Evolutionary conservation across 2,329 filamentous ascomycete genomes (phyloP).

Genomic region (Bipolaris zeicola): DNA sequence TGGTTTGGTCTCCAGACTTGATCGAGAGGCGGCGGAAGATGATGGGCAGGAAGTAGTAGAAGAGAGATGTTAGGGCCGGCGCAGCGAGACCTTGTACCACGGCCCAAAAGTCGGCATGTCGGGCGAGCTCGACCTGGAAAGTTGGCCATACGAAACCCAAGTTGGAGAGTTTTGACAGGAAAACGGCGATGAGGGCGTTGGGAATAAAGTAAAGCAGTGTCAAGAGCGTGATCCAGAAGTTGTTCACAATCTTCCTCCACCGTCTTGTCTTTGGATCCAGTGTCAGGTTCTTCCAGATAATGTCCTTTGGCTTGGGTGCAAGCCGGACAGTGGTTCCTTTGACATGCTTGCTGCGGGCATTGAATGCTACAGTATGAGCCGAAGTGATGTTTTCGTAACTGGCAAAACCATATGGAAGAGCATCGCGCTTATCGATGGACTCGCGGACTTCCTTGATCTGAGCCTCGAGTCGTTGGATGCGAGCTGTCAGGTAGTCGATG

Average conservation of each 20-base stretch:
- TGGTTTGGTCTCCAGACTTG: slow-evolving; percentile 84
- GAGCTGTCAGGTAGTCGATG: slow-evolving; percentile 87
- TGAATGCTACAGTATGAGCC: slow-evolving; percentile 85
- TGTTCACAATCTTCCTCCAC: slow-evolving; percentile 77
- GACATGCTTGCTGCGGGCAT: slow-evolving; percentile 78
- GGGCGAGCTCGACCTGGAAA: slow-evolving; percentile 70
- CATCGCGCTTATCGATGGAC: slow-evolving; percentile 83
- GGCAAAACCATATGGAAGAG: slow-evolving; percentile 91
- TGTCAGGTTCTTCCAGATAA: slow-evolving; percentile 94
- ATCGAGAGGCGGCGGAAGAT: slow-evolving; percentile 88
- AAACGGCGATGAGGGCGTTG: slow-evolving; percentile 93
- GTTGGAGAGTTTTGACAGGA: slow-evolving; percentile 84
- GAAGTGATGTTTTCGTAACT: slow-evolving; percentile 89
- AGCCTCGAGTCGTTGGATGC: slow-evolving; percentile 80
- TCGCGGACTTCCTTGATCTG: slow-evolving; percentile 84
- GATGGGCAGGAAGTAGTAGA: slow-evolving; percentile 86
- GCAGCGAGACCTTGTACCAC: slow-evolving; percentile 90
- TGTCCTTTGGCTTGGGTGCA: slow-evolving; percentile 84
- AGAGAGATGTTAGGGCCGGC: slow-evolving; percentile 82
- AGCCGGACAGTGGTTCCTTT: slow-evolving; percentile 77
- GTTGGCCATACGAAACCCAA: slow-evolving; percentile 77
- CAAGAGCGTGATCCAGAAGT: slow-evolving; percentile 79
- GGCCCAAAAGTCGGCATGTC: slow-evolving; percentile 74
- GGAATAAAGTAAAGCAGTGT: slow-evolving; percentile 88
- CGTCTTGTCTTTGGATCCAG: slow-evolving; percentile 70